Evolutionary conservation across 139 green algal genomes (phyloP).

Genomic region (Chlorella ohadii): DNA sequence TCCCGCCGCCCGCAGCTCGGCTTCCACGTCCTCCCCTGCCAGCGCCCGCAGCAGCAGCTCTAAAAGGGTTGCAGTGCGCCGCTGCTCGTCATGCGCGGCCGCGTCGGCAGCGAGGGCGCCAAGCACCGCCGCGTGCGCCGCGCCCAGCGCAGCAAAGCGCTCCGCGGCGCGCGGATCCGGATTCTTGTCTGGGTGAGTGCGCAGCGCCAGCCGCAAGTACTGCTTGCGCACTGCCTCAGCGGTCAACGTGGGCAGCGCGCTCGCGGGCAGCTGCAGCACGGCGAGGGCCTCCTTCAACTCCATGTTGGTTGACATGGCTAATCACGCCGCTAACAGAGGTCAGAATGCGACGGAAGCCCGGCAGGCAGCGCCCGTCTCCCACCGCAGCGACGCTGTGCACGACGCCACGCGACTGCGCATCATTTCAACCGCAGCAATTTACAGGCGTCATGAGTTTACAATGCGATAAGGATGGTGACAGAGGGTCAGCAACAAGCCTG

Average conservation of each 20-base stretch:
- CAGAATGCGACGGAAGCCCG: too few relatives aligned
- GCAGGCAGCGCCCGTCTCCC: too few relatives aligned
- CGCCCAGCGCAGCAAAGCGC: slow-evolving; percentile 51
- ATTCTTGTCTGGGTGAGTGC: slow-evolving; percentile 68
- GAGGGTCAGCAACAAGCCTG: too few relatives aligned
- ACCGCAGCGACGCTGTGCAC: too few relatives aligned
- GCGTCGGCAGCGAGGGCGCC: not conserved
- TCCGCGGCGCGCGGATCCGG: slow-evolving; percentile 33
- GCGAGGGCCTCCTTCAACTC: not conserved
- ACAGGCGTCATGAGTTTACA: too few relatives aligned
- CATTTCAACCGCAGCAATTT: too few relatives aligned
- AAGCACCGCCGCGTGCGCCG: slow-evolving; percentile 52
- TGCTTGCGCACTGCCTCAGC: slow-evolving; percentile 28
- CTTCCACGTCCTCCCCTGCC: slow-evolving; percentile 6
- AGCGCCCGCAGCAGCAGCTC: slow-evolving; percentile 19
- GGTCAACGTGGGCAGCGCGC: not conserved
- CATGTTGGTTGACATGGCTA: too few relatives aligned
- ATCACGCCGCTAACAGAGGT: too few relatives aligned
- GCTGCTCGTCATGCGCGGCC: not conserved
- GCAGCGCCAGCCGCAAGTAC: slow-evolving; percentile 53
- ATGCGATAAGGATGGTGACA: too few relatives aligned
- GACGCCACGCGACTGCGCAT: too few relatives aligned
- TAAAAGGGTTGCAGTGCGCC: not conserved
- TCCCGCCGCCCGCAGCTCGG: slow-evolving; percentile 4
- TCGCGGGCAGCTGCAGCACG: not conserved